Percentiles rank a stretch among this genome's conserved stretches.
Conservation (phyloP, 192 early-diverging fungal species). For the Backusella liffmaniae region DNA sequence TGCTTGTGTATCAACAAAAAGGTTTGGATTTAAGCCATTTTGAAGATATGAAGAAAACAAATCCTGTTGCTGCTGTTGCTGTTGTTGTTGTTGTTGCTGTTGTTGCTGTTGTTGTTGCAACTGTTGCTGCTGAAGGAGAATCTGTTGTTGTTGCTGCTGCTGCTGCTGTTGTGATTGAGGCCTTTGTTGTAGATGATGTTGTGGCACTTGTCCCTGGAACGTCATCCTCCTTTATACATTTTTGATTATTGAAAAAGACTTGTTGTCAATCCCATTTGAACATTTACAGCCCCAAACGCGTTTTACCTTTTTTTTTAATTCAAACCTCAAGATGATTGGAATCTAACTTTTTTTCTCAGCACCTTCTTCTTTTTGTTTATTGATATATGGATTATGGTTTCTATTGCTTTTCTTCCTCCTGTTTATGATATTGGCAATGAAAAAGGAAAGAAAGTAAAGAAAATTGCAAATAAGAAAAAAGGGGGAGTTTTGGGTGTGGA, state of each 20-base stretch:
- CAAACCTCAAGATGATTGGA: not conserved
- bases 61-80: not conserved
- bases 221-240: not conserved
- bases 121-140: not conserved
- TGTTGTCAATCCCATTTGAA: constrained; percentile 8
- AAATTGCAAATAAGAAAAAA: not conserved
- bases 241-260: not conserved
- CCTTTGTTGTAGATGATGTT: constrained; percentile 7
- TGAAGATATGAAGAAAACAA: constrained; percentile 4
- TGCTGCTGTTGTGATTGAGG: not conserved
- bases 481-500: not conserved
- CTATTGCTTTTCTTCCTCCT: not conserved
- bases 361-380: not conserved
- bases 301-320: constrained; percentile 1
- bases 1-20: not conserved
- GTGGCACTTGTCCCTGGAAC: constrained; percentile 4
- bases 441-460: constrained; percentile 1
- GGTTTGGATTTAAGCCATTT: not conserved
- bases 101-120: not conserved
- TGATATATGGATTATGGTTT: not conserved
- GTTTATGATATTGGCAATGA: not conserved
- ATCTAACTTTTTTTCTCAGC: not conserved
- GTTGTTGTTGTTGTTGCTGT: not conserved
- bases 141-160: not conserved
- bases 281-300: constrained; percentile 1